Evolutionary conservation across 2,329 filamentous ascomycete species (phyloP).

Genomic region (Hymenoscyphus salicellus): DNA sequence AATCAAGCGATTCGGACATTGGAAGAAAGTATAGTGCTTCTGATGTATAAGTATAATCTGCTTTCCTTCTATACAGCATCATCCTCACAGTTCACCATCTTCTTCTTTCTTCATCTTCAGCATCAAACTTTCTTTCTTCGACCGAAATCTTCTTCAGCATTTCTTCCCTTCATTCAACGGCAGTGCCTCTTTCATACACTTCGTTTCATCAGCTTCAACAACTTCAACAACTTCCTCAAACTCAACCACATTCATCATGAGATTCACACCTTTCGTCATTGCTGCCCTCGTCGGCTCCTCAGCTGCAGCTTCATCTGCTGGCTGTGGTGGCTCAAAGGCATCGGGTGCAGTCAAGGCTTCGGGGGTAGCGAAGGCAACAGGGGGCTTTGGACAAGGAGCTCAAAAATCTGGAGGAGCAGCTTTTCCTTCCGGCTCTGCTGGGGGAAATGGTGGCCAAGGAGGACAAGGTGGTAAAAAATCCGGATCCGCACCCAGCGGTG

Average conservation of each 20-base stretch:
- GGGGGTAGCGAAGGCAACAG: background rate
- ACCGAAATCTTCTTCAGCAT: constrained; percentile 2
- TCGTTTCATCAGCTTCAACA: background rate
- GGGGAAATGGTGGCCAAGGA: too few species aligned
- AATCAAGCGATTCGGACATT: background rate
- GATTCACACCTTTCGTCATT: background rate
- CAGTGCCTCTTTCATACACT: background rate
- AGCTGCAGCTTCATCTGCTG: background rate
- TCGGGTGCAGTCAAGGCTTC: background rate
- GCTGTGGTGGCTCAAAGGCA: background rate
- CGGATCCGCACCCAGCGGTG: background rate
- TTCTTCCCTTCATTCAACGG: constrained; percentile 3
- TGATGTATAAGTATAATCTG: constrained; percentile 6
- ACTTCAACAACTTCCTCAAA: background rate
- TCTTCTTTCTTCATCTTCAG: background rate
- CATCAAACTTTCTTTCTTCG: constrained; percentile 3
- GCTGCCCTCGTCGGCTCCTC: background rate
- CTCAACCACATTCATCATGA: background rate
- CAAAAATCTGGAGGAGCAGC: too few species aligned
- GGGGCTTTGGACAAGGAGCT: background rate
- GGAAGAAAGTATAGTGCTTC: background rate
- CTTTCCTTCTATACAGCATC: background rate
- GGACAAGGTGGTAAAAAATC: background rate
- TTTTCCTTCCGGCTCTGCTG: too few species aligned
- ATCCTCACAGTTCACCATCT: constrained; percentile 4